These are phyloP conservation scores for Colletotrichum lupini DNA, from an alignment of 2,329 filamentous ascomycete genomes.

Conservation along the genomic window DNA sequence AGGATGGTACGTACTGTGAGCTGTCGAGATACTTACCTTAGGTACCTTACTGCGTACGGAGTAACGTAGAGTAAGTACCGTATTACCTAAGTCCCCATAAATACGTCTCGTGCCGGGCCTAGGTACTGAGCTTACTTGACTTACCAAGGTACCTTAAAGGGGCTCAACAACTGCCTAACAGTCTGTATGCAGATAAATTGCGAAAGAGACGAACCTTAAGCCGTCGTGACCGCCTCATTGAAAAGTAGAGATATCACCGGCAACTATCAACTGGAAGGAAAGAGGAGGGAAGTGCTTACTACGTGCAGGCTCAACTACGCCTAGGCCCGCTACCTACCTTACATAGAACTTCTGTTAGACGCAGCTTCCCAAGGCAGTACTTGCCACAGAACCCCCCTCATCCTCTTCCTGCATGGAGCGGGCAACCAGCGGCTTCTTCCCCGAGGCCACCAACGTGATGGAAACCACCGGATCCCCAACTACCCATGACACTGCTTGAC, in stretches of 20 bases:
- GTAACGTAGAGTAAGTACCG: too few species aligned
- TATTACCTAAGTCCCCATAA: too few species aligned
- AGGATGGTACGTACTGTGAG: too few species aligned
- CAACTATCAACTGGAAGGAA: neutral
- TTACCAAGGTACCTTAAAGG: neutral
- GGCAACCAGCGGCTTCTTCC: neutral
- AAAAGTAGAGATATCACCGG: too few species aligned
- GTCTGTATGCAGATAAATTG: neutral
- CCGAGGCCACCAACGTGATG: slow-evolving; percentile 5
- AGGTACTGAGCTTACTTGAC: neutral
- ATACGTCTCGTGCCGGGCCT: too few species aligned
- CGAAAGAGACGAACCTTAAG: neutral
- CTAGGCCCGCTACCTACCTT: neutral
- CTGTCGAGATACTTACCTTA: too few species aligned
- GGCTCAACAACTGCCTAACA: too few species aligned
- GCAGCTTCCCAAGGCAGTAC: neutral
- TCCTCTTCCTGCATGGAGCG: neutral
- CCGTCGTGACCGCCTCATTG: neutral
- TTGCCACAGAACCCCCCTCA: neutral
- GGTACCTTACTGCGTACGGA: too few species aligned
- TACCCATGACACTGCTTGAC: neutral
- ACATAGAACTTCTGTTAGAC: neutral
- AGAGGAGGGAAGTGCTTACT: neutral
- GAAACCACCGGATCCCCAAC: neutral
- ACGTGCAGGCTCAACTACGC: neutral